phyloP scores from a whole-genome alignment of 768 basidiomycete species.

The Suillus clintonianus region DNA sequence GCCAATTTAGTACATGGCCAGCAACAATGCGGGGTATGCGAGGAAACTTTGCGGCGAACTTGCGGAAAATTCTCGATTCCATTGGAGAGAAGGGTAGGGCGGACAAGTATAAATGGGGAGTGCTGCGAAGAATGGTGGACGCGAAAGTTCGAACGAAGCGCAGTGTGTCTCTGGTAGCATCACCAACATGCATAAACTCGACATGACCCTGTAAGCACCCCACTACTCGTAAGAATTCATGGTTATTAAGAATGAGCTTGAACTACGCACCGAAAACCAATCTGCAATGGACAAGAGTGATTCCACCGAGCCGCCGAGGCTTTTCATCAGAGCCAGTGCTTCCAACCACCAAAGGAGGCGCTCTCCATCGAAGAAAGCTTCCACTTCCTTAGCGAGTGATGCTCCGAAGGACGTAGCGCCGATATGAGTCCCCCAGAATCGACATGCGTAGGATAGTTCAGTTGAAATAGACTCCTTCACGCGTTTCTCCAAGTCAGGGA shows the following conservation, averaged over 20 bases:
- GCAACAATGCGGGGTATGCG: neutral
- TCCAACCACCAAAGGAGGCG: neutral
- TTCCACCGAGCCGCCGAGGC: neutral
- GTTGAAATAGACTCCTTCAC: constrained; percentile 23
- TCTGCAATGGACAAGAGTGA: neutral
- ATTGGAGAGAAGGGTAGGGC: constrained; percentile 23
- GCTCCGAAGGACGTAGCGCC: neutral
- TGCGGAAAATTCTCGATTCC: constrained; percentile 16
- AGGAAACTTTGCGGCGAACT: constrained; percentile 14
- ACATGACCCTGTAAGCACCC: neutral
- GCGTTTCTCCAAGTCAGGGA: constrained; percentile 11
- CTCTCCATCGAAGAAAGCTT: constrained; percentile 20
- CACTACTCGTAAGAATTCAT: neutral
- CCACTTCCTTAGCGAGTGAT: constrained; percentile 11
- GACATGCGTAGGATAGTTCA: constrained; percentile 31
- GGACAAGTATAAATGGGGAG: constrained; percentile 27
- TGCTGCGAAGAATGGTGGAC: constrained; percentile 14
- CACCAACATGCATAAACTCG: neutral
- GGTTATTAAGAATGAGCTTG: neutral
- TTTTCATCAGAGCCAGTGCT: constrained; percentile 11
- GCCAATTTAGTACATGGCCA: neutral
- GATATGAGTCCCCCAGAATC: constrained; percentile 34
- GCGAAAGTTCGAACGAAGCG: constrained; percentile 15
- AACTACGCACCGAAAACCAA: neutral
- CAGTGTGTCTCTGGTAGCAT: constrained; percentile 2